Conservation (phyloP, 148 eudicot genomes). For the Fallopia convolvulus region DNA sequence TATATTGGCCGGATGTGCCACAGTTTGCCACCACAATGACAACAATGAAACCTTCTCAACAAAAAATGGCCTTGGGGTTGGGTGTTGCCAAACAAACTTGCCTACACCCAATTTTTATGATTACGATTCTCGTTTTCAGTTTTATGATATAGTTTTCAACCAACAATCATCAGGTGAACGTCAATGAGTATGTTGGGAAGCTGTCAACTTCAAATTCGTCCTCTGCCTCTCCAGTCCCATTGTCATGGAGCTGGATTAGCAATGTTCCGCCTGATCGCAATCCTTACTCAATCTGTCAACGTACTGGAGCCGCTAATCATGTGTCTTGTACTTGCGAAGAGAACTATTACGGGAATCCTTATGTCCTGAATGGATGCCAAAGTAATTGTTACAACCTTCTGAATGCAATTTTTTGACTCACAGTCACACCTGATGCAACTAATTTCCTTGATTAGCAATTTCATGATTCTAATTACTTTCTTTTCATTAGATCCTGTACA, state of each 20-base stretch:
- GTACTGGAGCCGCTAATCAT: too few species aligned
- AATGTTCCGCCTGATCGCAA: neutral
- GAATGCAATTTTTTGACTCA: neutral
- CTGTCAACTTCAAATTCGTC: neutral
- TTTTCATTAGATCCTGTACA: too few species aligned
- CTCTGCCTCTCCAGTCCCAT: neutral
- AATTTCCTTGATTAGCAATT: too few species aligned
- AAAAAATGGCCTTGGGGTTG: neutral
- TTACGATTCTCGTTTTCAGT: neutral
- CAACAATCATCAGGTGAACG: neutral
- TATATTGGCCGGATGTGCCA: neutral
- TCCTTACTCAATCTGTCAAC: neutral
- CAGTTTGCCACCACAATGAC: constrained; percentile 3
- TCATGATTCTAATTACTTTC: too few species aligned
- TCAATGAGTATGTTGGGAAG: neutral
- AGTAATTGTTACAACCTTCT: neutral
- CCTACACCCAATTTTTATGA: too few species aligned
- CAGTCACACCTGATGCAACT: too few species aligned
- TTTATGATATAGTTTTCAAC: neutral
- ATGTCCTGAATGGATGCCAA: too few species aligned
- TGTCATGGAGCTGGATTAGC: neutral
- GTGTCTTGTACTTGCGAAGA: too few species aligned
- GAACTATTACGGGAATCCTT: too few species aligned
- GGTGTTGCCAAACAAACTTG: too few species aligned
- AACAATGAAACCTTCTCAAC: neutral